A percentile compares a stretch with the other conserved stretches of the same genome.
Conservation (phyloP, 1,139 yeast species). For the Pichia sp. region DNA sequence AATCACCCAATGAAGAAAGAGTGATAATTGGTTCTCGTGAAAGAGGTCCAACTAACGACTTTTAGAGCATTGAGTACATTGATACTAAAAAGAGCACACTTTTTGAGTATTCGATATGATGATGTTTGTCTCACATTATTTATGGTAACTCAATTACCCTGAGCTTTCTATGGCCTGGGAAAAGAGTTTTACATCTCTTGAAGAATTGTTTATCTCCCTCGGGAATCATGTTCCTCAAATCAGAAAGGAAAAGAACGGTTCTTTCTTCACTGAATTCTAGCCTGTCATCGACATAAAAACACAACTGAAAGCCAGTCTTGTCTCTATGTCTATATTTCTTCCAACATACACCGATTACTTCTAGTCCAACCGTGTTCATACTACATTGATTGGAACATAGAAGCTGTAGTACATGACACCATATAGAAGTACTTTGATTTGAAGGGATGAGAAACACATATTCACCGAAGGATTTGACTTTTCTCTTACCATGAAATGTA, state of each 20-base stretch:
- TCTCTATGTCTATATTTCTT: not conserved
- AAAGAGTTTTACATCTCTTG: constrained; percentile 5
- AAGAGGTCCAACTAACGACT: too few species aligned
- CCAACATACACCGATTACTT: constrained; percentile 9
- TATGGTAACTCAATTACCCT: too few species aligned
- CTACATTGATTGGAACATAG: too few species aligned
- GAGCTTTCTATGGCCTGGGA: constrained; percentile 1
- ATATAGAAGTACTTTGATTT: too few species aligned
- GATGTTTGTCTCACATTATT: too few species aligned
- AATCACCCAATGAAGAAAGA: too few species aligned
- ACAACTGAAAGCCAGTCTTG: constrained; percentile 6
- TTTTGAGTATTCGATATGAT: too few species aligned
- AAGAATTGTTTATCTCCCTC: constrained; percentile 4
- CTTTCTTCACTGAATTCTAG: not conserved
- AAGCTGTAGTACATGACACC: too few species aligned
- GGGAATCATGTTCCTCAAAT: constrained; percentile 3
- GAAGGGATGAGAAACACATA: constrained; percentile 9
- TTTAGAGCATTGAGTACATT: too few species aligned
- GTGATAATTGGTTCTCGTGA: too few species aligned
- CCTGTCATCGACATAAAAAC: constrained; percentile 8
- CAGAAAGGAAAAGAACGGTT: constrained; percentile 3
- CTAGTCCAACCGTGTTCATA: too few species aligned
- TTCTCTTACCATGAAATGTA: constrained; percentile 7
- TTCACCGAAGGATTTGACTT: constrained; percentile 5
- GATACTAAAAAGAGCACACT: too few species aligned